Percentiles rank a stretch among this genome's conserved stretches.
These are phyloP conservation scores for Bolboschoenus planiculmis DNA, from an alignment of 176 grass and related monocot genomes.

Conservation along the genomic window DNA sequence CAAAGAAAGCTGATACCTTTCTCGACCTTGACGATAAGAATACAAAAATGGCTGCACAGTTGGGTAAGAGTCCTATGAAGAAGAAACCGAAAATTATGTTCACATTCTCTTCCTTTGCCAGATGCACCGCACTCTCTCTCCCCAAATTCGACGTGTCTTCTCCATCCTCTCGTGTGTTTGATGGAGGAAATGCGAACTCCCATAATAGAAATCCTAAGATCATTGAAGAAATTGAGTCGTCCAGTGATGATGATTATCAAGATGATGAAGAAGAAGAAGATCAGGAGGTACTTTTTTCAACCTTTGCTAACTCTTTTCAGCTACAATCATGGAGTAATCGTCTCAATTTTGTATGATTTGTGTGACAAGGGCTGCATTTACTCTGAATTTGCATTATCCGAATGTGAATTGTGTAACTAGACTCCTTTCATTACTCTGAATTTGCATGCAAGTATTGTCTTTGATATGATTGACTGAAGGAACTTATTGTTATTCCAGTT, in stretches of 20 bases:
- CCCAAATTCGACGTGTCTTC: background rate
- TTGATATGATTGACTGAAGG: too few relatives aligned
- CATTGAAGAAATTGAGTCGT: background rate
- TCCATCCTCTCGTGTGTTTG: background rate
- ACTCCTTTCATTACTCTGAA: background rate
- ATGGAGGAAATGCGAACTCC: conserved; percentile 5
- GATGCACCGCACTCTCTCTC: conserved; percentile 40
- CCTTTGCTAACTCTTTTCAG: background rate
- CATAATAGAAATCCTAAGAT: background rate
- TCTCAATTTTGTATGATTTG: background rate
- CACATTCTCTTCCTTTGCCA: conserved; percentile 63
- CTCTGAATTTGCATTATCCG: background rate
- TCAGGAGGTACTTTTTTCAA: background rate
- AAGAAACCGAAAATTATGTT: conserved; percentile 30
- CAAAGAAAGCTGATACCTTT: background rate
- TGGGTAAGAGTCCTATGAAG: background rate
- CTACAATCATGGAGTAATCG: background rate
- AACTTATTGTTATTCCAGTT: too few relatives aligned
- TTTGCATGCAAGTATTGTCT: too few relatives aligned
- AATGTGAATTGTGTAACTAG: background rate
- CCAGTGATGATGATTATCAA: background rate
- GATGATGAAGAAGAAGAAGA: conserved; percentile 15
- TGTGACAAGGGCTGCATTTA: background rate
- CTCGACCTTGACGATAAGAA: background rate
- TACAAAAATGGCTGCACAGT: background rate